Evolutionary conservation across 2,329 filamentous ascomycete species (phyloP).

Genomic region (Penicillium sp.): DNA sequence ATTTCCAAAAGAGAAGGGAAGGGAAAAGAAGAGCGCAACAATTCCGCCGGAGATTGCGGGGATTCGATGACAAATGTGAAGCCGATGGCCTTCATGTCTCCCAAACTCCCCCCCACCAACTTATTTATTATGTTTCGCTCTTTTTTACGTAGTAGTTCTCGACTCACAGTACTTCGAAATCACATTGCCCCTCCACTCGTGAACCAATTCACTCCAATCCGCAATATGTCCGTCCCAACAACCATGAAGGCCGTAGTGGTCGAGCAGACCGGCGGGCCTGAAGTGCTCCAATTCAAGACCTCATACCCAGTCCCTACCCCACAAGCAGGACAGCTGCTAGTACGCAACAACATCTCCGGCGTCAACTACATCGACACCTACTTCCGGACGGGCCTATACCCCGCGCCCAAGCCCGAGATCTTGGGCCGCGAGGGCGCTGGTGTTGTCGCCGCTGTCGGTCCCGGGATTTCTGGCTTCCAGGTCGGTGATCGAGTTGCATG

Average conservation of each 20-base stretch:
- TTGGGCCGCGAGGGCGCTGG: conserved; percentile 79
- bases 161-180: conserved; percentile 15
- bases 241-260: conserved; percentile 73
- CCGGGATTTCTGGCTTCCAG: conserved; percentile 54
- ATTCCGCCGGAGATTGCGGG: conserved; percentile 5
- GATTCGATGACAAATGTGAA: conserved; percentile 10
- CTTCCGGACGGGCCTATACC: conserved; percentile 82
- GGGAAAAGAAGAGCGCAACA: neutral
- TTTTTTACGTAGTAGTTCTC: conserved; percentile 13
- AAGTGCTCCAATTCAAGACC: conserved; percentile 68
- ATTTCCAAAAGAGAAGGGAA: neutral
- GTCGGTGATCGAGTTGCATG: conserved; percentile 71
- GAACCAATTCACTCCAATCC: conserved; percentile 29
- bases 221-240: conserved; percentile 52
- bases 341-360: conserved; percentile 76
- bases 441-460: conserved; percentile 61
- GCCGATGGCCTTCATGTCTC: neutral
- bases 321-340: conserved; percentile 68
- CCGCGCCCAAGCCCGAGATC: conserved; percentile 66
- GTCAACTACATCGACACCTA: conserved; percentile 92
- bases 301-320: conserved; percentile 68
- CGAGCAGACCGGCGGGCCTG: conserved; percentile 67
- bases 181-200: conserved; percentile 10
- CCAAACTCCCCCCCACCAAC: neutral
- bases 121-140: conserved; percentile 14